These are phyloP conservation scores for Didymella exigua DNA, from an alignment of 2,329 filamentous ascomycete species.

Conservation along the genomic window DNA sequence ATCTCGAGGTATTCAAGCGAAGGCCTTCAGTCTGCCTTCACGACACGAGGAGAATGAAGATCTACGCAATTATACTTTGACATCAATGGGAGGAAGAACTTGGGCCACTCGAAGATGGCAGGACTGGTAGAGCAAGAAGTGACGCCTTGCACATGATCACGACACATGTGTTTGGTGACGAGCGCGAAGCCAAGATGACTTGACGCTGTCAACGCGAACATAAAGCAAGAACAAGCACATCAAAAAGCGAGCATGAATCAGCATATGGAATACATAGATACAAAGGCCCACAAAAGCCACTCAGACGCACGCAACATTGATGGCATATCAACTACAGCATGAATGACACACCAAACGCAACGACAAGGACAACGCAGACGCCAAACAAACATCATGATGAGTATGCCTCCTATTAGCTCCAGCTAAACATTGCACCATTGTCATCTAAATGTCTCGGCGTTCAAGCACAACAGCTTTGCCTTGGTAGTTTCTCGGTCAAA, in stretches of 20 bases:
- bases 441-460: background rate
- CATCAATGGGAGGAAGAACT: background rate
- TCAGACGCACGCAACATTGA: background rate
- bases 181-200: background rate
- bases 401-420: background rate
- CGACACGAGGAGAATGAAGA: background rate
- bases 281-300: background rate
- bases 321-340: background rate
- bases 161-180: background rate
- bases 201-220: background rate
- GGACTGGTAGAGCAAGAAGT: background rate
- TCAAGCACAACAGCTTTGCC: slow-evolving; percentile 3
- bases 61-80: background rate
- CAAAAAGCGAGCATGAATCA: background rate
- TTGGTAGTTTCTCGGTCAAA: slow-evolving; percentile 1
- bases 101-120: background rate
- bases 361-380: background rate
- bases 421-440: background rate
- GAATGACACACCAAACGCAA: background rate
- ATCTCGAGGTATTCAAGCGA: background rate
- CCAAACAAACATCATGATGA: background rate
- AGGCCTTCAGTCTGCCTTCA: background rate
- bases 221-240: background rate
- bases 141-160: background rate
- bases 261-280: background rate